phyloP scores from a whole-genome alignment of 305 asterid species.

The Solanum chacoense region DNA sequence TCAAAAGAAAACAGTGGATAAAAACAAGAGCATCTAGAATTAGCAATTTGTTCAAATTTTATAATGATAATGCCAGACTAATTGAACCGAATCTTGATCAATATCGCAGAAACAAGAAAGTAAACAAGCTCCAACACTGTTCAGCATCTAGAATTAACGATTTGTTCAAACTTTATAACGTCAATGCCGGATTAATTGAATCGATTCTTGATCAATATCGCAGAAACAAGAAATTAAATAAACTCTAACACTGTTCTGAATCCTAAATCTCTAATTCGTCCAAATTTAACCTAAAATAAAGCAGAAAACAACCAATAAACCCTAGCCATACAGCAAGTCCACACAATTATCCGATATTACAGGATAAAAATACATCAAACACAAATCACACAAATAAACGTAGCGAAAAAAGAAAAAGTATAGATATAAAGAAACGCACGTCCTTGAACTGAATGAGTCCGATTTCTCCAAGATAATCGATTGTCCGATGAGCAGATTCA shows the following conservation, averaged over 20 bases:
- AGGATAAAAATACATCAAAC: background rate
- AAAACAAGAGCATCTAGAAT: background rate
- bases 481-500: conserved; percentile 87
- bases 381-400: background rate
- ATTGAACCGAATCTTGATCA: background rate
- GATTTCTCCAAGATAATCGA: conserved; percentile 82
- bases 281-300: background rate
- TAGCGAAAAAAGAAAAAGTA: background rate
- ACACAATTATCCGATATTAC: background rate
- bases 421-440: conserved; percentile 22
- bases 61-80: background rate
- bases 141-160: background rate
- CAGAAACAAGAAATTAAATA: background rate
- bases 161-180: background rate
- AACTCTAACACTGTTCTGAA: background rate
- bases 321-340: background rate
- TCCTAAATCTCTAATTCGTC: background rate
- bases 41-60: background rate
- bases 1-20: background rate
- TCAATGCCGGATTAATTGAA: background rate
- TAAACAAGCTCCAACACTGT: background rate
- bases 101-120: background rate
- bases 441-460: conserved; percentile 94
- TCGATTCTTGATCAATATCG: background rate
- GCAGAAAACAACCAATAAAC: background rate